Conservation (phyloP, 108 stramenopile genomes). For the Nannochloropsis gaditana region DNA sequence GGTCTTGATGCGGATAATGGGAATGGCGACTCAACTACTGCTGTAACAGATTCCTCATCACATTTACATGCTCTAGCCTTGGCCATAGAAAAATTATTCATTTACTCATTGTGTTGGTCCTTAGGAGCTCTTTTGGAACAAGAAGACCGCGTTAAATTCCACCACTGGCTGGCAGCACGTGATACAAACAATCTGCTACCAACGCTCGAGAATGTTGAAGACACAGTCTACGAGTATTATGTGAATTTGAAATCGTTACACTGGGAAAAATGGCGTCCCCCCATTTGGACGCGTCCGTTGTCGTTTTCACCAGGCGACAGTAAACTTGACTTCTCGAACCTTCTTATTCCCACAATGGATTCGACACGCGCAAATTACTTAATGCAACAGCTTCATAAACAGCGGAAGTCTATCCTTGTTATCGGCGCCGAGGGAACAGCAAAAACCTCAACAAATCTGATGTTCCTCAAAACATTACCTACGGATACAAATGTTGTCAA, state of each 20-base stretch:
- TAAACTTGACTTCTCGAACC: constrained; percentile 74
- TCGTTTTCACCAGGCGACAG: constrained; percentile 49
- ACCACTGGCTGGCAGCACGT: constrained; percentile 61
- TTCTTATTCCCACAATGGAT: constrained; percentile 85
- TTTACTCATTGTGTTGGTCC: constrained; percentile 75
- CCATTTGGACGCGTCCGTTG: constrained; percentile 66
- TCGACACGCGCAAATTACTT: constrained; percentile 69
- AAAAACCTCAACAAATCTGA: constrained; percentile 77
- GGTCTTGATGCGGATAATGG: neutral
- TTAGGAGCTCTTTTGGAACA: constrained; percentile 77
- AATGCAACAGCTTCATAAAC: constrained; percentile 65
- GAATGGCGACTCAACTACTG: neutral
- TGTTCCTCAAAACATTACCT: constrained; percentile 69
- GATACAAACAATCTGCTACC: constrained; percentile 66
- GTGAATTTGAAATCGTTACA: constrained; percentile 51
- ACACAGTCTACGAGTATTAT: constrained; percentile 68
- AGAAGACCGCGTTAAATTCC: constrained; percentile 72
- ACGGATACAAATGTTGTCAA: constrained; percentile 63
- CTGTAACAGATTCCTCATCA: neutral
- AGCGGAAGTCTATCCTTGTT: constrained; percentile 62
- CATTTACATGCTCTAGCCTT: constrained; percentile 14
- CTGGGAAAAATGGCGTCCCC: constrained; percentile 65
- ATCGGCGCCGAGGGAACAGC: constrained; percentile 83
- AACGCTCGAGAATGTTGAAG: constrained; percentile 52
- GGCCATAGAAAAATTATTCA: constrained; percentile 65